A percentile compares a stretch with the other conserved stretches of the same genome.
Evolutionary conservation across 306 rosid species (phyloP).

Genomic region (Delonix regia): DNA sequence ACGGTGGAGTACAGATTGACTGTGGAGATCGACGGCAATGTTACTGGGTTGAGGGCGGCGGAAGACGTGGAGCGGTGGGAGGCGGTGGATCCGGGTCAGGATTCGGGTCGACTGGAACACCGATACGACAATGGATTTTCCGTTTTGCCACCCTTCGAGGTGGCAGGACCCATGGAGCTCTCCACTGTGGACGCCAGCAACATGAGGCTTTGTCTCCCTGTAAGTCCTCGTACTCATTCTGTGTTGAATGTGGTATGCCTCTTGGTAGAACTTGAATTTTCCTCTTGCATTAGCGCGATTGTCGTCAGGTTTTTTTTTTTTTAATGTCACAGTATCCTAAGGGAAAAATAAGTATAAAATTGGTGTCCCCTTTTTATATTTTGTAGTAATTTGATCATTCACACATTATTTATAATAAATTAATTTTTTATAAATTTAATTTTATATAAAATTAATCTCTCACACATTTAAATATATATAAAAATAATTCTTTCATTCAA

Average conservation of each 20-base stretch:
- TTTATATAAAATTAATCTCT: too few relatives aligned
- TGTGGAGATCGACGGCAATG: conserved; percentile 66
- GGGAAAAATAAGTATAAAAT: too few relatives aligned
- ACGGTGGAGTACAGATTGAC: conserved; percentile 83
- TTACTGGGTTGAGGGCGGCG: conserved; percentile 74
- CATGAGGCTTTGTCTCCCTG: conserved; percentile 81
- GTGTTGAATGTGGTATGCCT: too few relatives aligned
- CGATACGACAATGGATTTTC: conserved; percentile 50
- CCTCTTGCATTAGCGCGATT: too few relatives aligned
- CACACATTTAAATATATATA: too few relatives aligned
- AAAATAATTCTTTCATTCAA: too few relatives aligned
- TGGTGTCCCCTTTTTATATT: too few relatives aligned
- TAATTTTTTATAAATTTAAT: too few relatives aligned
- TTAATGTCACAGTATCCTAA: too few relatives aligned
- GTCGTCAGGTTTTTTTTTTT: too few relatives aligned
- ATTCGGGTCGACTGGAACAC: conserved; percentile 32
- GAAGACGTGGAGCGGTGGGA: conserved; percentile 84
- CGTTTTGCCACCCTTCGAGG: conserved; percentile 87
- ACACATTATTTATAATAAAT: too few relatives aligned
- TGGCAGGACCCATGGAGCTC: conserved; percentile 95
- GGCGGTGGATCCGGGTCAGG: conserved; percentile 67
- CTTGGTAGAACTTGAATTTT: background rate
- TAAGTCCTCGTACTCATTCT: conserved; percentile 36
- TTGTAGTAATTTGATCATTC: too few relatives aligned
- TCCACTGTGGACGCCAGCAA: conserved; percentile 88